Conservation (phyloP, 306 rosid genomes). For the Gynostemma pentaphyllum region DNA sequence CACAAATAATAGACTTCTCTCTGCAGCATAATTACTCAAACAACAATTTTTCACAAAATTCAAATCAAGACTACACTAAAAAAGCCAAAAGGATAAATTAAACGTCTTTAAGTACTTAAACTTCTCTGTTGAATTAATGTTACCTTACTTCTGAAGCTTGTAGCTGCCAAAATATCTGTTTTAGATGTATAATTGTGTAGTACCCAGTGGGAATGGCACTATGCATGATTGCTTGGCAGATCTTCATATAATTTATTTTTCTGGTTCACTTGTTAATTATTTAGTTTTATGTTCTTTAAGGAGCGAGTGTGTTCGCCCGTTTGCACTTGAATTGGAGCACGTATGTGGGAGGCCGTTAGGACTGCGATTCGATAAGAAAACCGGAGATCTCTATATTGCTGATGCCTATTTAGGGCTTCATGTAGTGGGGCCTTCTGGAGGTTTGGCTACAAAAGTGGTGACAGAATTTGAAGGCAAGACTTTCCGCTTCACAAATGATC, state of each 20-base stretch:
- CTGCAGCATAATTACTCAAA: not conserved
- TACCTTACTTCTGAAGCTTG: not conserved
- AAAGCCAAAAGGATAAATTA: not conserved
- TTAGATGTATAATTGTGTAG: not conserved
- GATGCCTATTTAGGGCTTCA: slow-evolving; percentile 87
- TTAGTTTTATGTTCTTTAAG: slow-evolving; percentile 26
- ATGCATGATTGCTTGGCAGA: not conserved
- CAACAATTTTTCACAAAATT: not conserved
- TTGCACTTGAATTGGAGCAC: slow-evolving; percentile 82
- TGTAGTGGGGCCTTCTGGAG: slow-evolving; percentile 75
- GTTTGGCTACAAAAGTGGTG: slow-evolving; percentile 57
- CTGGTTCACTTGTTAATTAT: not conserved
- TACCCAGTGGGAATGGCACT: not conserved
- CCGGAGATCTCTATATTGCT: slow-evolving; percentile 72
- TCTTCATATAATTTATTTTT: not conserved
- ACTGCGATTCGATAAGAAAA: slow-evolving; percentile 56
- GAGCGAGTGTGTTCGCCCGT: slow-evolving; percentile 48
- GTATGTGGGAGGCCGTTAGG: slow-evolving; percentile 91
- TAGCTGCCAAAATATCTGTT: not conserved
- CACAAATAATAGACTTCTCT: not conserved
- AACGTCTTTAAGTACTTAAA: not conserved
- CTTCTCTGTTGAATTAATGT: not conserved
- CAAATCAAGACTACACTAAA: not conserved
- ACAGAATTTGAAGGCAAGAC: slow-evolving; percentile 63
- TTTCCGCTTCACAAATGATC: slow-evolving; percentile 65